These are phyloP conservation scores for Acanthamoeba healyi DNA, from an alignment of 208 protist species.

Conservation along the genomic window DNA sequence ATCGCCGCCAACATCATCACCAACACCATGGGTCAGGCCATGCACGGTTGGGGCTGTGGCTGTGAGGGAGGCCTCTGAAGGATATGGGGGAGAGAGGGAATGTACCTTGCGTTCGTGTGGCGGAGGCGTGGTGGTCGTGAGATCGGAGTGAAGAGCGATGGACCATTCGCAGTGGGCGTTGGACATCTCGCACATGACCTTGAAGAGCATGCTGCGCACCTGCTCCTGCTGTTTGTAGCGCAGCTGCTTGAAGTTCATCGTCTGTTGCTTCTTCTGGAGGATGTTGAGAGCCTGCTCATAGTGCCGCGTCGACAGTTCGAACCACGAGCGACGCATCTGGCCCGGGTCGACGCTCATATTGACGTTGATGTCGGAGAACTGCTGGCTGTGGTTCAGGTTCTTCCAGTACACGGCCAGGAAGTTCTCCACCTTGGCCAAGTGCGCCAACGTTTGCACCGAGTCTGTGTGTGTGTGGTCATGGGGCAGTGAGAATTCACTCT, in stretches of 20 bases:
- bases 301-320: constrained; percentile 66
- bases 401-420: constrained; percentile 64
- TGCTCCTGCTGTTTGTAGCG: constrained; percentile 34
- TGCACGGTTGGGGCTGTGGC: background rate
- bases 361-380: constrained; percentile 59
- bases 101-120: constrained; percentile 26
- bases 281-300: constrained; percentile 70
- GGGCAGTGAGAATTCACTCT: too few relatives aligned
- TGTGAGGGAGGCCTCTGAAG: background rate
- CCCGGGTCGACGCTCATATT: constrained; percentile 17
- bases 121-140: background rate
- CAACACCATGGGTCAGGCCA: background rate
- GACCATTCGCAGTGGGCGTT: constrained; percentile 68
- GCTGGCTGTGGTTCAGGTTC: constrained; percentile 61
- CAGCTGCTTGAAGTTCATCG: constrained; percentile 12
- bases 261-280: constrained; percentile 71
- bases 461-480: background rate
- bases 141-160: constrained; percentile 33
- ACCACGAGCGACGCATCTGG: constrained; percentile 29
- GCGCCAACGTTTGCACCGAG: constrained; percentile 43
- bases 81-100: background rate
- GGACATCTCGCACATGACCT: constrained; percentile 68
- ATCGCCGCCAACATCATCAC: too few relatives aligned
- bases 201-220: constrained; percentile 1
- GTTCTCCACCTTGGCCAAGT: constrained; percentile 71